Conservation (phyloP, 257 asterid species). For the Plantago elongata region DNA sequence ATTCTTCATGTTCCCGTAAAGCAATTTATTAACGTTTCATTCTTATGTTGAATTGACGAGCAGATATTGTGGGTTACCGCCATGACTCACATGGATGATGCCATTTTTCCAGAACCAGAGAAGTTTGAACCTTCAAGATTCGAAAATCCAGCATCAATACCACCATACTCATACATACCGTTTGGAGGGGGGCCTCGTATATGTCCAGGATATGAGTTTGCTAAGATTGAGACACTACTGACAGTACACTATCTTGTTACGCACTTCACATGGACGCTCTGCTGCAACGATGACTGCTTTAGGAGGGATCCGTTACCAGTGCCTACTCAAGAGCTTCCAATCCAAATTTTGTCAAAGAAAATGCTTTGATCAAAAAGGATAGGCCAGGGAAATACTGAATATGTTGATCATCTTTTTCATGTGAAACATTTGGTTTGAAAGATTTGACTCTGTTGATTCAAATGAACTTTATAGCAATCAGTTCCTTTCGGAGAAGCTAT, state of each 20-base stretch:
- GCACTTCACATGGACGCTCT: slow-evolving; percentile 51
- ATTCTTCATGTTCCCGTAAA: not conserved
- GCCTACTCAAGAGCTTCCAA: slow-evolving; percentile 67
- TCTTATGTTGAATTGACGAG: not conserved
- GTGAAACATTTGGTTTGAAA: too few species aligned
- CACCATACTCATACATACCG: slow-evolving; percentile 43
- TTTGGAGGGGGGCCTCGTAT: slow-evolving; percentile 68
- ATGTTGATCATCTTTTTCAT: too few species aligned
- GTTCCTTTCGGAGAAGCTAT: too few species aligned
- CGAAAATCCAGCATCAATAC: slow-evolving; percentile 30
- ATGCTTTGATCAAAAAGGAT: not conserved
- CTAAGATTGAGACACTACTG: slow-evolving; percentile 55
- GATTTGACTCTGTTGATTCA: too few species aligned
- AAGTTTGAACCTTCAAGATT: too few species aligned
- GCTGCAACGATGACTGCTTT: slow-evolving; percentile 37
- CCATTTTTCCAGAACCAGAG: slow-evolving; percentile 50
- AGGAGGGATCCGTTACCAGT: slow-evolving; percentile 55
- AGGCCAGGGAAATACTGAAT: too few species aligned
- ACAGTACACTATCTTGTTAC: slow-evolving; percentile 50
- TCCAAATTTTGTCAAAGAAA: slow-evolving; percentile 30
- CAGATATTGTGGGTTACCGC: slow-evolving; percentile 59
- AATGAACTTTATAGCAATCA: too few species aligned
- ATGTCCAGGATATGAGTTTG: slow-evolving; percentile 81
- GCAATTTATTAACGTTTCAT: not conserved
- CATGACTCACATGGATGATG: slow-evolving; percentile 62